Evolutionary conservation across 257 asterid species (phyloP).

Genomic region (Solanum chiquidenum): DNA sequence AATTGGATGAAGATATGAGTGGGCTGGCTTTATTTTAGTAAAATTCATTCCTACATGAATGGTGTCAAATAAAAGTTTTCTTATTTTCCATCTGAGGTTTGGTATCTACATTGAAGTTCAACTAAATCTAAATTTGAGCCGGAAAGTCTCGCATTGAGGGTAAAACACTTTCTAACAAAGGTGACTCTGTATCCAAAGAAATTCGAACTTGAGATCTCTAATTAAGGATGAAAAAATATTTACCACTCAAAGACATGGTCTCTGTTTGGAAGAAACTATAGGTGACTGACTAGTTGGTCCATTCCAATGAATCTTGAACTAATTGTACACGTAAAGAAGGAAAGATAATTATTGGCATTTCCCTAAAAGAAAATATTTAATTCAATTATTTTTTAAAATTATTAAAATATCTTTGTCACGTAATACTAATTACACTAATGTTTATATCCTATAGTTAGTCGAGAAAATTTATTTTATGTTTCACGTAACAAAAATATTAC

Average conservation of each 20-base stretch:
- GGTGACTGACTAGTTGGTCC: not conserved
- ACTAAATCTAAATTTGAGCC: fast-evolving
- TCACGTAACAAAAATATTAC: not conserved
- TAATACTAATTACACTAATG: not conserved
- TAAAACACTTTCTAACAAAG: not conserved
- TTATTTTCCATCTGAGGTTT: fast-evolving
- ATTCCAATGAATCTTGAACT: not conserved
- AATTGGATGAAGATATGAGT: not conserved
- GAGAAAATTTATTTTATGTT: no score
- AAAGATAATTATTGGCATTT: not conserved
- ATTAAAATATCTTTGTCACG: not conserved
- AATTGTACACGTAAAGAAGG: not conserved
- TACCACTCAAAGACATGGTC: not conserved
- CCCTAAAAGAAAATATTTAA: not conserved
- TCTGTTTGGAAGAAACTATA: not conserved
- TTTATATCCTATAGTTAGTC: not conserved
- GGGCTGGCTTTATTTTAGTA: not conserved
- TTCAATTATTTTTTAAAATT: not conserved
- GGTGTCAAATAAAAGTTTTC: not conserved
- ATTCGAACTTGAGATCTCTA: fast-evolving
- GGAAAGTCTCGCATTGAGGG: fast-evolving
- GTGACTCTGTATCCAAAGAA: fast-evolving
- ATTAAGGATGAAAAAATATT: no score
- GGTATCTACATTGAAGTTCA: fast-evolving
- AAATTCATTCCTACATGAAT: not conserved